Percentiles rank a stretch among this genome's conserved stretches.
Evolutionary conservation across 805 yeast species (phyloP).

Genomic region (Lipomyces sp.): DNA sequence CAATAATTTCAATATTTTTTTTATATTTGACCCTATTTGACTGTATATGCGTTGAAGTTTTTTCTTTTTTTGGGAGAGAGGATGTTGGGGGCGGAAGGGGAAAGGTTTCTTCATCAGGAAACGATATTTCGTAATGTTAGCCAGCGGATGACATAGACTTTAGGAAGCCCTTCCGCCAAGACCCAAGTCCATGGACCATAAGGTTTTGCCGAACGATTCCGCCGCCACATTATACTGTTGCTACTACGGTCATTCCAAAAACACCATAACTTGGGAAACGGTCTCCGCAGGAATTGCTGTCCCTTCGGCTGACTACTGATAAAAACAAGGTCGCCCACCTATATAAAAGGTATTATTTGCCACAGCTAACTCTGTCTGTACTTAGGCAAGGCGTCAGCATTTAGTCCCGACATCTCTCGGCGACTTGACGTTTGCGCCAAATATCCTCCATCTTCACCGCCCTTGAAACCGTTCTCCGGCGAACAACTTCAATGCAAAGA

Average conservation of each 20-base stretch:
- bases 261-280: slow-evolving; percentile 3
- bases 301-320: slow-evolving; percentile 6
- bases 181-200: slow-evolving; percentile 7
- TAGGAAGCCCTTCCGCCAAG: background rate
- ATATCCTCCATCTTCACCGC: no score
- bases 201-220: background rate
- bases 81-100: slow-evolving; percentile 1
- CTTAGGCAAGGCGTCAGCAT: no score
- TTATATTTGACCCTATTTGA: no score
- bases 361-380: no score
- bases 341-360: background rate
- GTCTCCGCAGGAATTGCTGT: slow-evolving; percentile 8
- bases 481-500: no score
- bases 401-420: no score
- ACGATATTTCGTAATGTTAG: background rate
- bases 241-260: slow-evolving; percentile 3
- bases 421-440: no score
- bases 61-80: background rate
- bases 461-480: no score
- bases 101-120: slow-evolving; percentile 3
- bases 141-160: slow-evolving; percentile 1
- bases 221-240: background rate
- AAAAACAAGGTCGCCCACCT: slow-evolving; percentile 6
- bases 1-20: background rate
- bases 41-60: background rate